Evolutionary conservation across 306 rosid species (phyloP).

Genomic region (Dryas alaskensis): DNA sequence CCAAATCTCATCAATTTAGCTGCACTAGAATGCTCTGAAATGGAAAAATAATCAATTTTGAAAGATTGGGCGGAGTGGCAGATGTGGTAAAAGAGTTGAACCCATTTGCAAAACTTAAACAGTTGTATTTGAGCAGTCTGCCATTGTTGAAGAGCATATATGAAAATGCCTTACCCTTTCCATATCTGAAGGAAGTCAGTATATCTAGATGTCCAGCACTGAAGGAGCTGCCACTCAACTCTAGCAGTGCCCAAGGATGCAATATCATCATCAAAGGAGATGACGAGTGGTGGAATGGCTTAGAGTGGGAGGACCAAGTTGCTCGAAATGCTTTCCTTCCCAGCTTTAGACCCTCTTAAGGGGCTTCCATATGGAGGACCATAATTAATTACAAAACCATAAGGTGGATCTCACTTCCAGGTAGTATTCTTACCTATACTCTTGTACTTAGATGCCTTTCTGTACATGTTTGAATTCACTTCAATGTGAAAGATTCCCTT

Average conservation of each 20-base stretch:
- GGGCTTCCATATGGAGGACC: no score
- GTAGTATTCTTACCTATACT: no score
- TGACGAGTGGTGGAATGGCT: background rate
- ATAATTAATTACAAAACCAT: no score
- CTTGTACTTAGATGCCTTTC: no score
- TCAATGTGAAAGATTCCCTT: no score
- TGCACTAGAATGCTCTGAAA: background rate
- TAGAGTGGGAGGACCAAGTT: background rate
- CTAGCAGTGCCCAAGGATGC: background rate
- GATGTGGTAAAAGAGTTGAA: background rate
- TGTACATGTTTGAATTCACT: no score
- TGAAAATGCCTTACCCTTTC: background rate
- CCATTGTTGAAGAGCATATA: background rate
- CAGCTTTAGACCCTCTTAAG: background rate
- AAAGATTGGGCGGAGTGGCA: background rate
- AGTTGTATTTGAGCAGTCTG: no score
- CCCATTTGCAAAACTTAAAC: background rate
- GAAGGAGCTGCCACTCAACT: conserved; percentile 6
- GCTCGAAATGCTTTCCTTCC: background rate
- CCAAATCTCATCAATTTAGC: background rate
- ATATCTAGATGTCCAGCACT: background rate
- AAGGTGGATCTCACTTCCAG: no score
- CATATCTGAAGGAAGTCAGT: background rate
- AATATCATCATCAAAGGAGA: background rate
- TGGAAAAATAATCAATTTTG: background rate